Evolutionary conservation across 768 basidiomycete genomes (phyloP).

Genomic region (Astraeus odoratus): DNA sequence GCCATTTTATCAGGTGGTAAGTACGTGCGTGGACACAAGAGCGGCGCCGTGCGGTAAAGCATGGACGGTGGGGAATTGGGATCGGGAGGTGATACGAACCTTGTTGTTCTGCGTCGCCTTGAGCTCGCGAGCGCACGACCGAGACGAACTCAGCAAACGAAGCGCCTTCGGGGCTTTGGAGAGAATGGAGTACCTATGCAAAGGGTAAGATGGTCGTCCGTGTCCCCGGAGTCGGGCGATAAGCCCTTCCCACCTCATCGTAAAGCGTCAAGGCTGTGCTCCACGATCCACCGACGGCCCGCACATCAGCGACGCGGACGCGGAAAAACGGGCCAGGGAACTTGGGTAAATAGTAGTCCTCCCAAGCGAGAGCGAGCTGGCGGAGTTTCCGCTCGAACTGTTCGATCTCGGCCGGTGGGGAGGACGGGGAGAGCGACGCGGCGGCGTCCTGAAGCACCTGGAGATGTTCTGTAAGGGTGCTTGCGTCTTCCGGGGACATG

Average conservation of each 20-base stretch:
- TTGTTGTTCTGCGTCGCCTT: constrained; percentile 19
- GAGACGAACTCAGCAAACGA: constrained; percentile 21
- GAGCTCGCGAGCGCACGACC: constrained; percentile 18
- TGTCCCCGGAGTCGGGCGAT: not conserved
- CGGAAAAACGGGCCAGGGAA: constrained; percentile 26
- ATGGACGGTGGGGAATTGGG: not conserved
- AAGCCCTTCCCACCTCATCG: constrained; percentile 18
- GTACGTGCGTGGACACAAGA: not conserved
- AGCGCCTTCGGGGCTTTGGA: constrained; percentile 13
- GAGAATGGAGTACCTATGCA: constrained; percentile 18
- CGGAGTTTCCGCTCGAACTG: constrained; percentile 20
- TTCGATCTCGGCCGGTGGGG: constrained; percentile 8
- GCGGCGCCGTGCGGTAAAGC: not conserved
- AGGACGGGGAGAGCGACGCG: not conserved
- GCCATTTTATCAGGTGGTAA: constrained; percentile 3
- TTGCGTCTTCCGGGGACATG: constrained; percentile 17
- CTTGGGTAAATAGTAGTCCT: constrained; percentile 26
- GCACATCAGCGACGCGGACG: constrained; percentile 27
- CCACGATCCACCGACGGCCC: constrained; percentile 24
- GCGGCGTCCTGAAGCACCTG: constrained; percentile 14
- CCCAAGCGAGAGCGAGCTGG: constrained; percentile 23
- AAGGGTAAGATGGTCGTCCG: not conserved
- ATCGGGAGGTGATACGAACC: constrained; percentile 13
- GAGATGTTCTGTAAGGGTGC: constrained; percentile 13
- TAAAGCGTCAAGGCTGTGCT: constrained; percentile 24